Evolutionary conservation across 2,329 filamentous ascomycete genomes (phyloP).

Genomic region (Lojkania enalia): DNA sequence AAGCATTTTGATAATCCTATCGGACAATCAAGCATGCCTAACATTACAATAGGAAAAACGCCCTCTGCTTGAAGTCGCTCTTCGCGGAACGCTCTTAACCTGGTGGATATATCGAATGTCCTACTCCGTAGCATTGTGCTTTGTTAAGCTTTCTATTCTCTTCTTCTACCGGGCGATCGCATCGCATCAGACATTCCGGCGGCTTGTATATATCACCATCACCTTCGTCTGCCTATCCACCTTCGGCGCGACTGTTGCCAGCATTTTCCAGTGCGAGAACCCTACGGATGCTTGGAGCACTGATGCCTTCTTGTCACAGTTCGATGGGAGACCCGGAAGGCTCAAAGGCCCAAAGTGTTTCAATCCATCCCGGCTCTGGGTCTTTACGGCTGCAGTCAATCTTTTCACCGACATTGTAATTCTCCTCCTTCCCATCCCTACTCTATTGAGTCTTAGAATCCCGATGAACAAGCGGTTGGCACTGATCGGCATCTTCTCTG

Average conservation of each 20-base stretch:
- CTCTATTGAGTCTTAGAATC: conserved; percentile 53
- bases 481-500: conserved; percentile 47
- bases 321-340: conserved; percentile 26
- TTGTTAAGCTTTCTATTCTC: conserved; percentile 23
- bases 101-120: conserved; percentile 42
- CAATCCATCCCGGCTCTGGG: conserved; percentile 36
- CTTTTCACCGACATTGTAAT: conserved; percentile 50
- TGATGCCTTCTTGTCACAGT: conserved; percentile 34
- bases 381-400: conserved; percentile 46
- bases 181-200: conserved; percentile 36
- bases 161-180: conserved; percentile 43
- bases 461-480: conserved; percentile 55
- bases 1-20: conserved; percentile 1
- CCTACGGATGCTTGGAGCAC: conserved; percentile 34
- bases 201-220: conserved; percentile 33
- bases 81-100: conserved; percentile 35
- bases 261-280: conserved; percentile 38
- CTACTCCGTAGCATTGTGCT: conserved; percentile 31
- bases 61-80: conserved; percentile 23
- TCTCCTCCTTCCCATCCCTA: conserved; percentile 50
- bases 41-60: conserved; percentile 31
- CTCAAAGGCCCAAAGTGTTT: conserved; percentile 29
- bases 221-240: conserved; percentile 37
- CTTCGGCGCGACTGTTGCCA: conserved; percentile 30
- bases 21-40: conserved; percentile 6